phyloP scores from a whole-genome alignment of 179 eudicot species.

The Spinacia oleracea region DNA sequence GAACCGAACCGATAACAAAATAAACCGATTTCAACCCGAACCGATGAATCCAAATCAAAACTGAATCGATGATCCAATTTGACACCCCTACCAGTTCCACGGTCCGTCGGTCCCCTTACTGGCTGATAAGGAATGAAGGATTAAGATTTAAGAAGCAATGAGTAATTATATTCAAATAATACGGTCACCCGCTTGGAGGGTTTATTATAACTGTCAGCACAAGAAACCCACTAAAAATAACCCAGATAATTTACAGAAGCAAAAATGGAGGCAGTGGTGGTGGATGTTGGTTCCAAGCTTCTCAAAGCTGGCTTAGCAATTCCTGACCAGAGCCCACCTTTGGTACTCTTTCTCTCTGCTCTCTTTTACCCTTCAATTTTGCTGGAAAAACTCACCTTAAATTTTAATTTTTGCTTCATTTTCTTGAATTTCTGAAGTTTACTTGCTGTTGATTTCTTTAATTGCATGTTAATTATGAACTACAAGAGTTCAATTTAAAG shows the following conservation, averaged over 20 bases:
- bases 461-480: neutral
- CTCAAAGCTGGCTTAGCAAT: constrained; percentile 45
- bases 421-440: neutral
- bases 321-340: constrained; percentile 43
- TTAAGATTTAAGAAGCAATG: too few relatives aligned
- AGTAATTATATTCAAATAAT: constrained; percentile 14
- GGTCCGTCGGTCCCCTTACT: too few relatives aligned
- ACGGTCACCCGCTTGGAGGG: constrained; percentile 2
- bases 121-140: too few relatives aligned
- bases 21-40: too few relatives aligned
- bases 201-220: constrained; percentile 2
- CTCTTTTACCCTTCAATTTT: neutral
- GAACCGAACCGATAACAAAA: too few relatives aligned
- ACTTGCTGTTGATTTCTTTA: neutral
- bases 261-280: constrained; percentile 42
- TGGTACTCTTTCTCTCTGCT: constrained; percentile 21
- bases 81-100: too few relatives aligned
- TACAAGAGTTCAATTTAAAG: neutral
- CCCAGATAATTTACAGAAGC: neutral
- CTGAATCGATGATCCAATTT: too few relatives aligned
- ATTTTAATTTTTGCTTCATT: neutral
- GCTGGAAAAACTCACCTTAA: neutral
- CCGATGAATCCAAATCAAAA: too few relatives aligned
- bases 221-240: neutral
- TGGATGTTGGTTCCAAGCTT: constrained; percentile 43